Conservation (phyloP, 2,329 filamentous ascomycete species). For the Stagonosporopsis tanaceti region DNA sequence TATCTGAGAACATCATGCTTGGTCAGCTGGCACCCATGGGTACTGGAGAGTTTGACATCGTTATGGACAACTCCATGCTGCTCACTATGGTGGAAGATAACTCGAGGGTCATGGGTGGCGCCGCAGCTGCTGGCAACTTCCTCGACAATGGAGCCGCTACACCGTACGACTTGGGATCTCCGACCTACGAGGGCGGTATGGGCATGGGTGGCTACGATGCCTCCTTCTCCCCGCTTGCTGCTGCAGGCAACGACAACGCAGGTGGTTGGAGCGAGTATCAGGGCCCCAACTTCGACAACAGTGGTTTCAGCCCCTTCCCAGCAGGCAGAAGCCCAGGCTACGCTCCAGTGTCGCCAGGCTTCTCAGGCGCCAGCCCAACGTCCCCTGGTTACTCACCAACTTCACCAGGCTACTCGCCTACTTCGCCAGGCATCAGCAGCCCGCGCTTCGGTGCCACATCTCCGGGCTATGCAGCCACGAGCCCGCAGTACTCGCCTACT, state of each 20-base stretch:
- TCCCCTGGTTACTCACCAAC: constrained; percentile 57
- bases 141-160: constrained; percentile 84
- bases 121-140: constrained; percentile 76
- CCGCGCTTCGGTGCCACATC: constrained; percentile 62
- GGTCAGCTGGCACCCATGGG: constrained; percentile 97
- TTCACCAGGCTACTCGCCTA: constrained; percentile 63
- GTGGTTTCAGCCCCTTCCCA: constrained; percentile 72
- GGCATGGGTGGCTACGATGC: constrained; percentile 68
- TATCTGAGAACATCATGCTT: constrained; percentile 98
- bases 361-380: constrained; percentile 49
- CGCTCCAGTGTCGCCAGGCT: constrained; percentile 68
- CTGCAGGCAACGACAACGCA: constrained; percentile 65
- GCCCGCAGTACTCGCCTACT: constrained; percentile 60
- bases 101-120: constrained; percentile 70
- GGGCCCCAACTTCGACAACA: constrained; percentile 49
- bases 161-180: constrained; percentile 81
- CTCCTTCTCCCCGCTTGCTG: constrained; percentile 78
- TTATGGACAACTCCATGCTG: constrained; percentile 93
- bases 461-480: constrained; percentile 60
- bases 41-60: constrained; percentile 93
- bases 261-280: constrained; percentile 67
- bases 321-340: constrained; percentile 70
- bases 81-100: constrained; percentile 95
- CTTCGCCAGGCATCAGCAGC: constrained; percentile 69
- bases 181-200: constrained; percentile 67